Conservation (phyloP, 768 basidiomycete species). For the Mycena vulgaris region DNA sequence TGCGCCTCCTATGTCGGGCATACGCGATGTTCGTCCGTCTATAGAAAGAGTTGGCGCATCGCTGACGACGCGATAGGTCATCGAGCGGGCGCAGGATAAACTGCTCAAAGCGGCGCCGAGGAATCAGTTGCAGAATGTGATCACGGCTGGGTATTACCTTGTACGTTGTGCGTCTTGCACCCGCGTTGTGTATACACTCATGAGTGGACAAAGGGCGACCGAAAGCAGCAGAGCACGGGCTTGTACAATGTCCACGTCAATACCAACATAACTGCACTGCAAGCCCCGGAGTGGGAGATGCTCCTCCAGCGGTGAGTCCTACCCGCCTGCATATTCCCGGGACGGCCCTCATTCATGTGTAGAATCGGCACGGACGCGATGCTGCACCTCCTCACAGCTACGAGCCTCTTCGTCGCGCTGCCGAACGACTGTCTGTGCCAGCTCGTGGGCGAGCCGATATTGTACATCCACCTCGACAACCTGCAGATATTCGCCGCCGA, state of each 20-base stretch:
- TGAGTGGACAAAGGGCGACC: slow-evolving; percentile 52
- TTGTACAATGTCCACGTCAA: slow-evolving; percentile 79
- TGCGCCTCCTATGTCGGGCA: slow-evolving; percentile 60
- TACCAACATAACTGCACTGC: slow-evolving; percentile 79
- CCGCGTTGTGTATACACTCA: neutral
- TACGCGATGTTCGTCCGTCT: slow-evolving; percentile 57
- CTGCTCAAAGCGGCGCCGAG: slow-evolving; percentile 56
- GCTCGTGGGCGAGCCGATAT: slow-evolving; percentile 80
- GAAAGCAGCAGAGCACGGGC: slow-evolving; percentile 56
- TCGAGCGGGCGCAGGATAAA: slow-evolving; percentile 72
- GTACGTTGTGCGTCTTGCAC: slow-evolving; percentile 54
- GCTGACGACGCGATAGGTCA: slow-evolving; percentile 57
- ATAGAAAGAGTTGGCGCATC: neutral
- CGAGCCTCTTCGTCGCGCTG: slow-evolving; percentile 81
- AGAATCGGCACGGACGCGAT: slow-evolving; percentile 87
- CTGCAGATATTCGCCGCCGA: slow-evolving; percentile 39
- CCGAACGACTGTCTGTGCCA: slow-evolving; percentile 92
- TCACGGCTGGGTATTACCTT: slow-evolving; percentile 76
- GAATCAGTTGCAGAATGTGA: slow-evolving; percentile 66
- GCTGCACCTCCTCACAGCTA: slow-evolving; percentile 82
- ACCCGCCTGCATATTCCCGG: neutral
- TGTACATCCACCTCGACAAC: slow-evolving; percentile 50
- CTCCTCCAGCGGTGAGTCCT: slow-evolving; percentile 72
- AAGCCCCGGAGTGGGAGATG: slow-evolving; percentile 75
- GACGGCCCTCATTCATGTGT: neutral